These are phyloP conservation scores for Trichoderma hamatum DNA, from an alignment of 2,329 filamentous ascomycete genomes.

Conservation along the genomic window DNA sequence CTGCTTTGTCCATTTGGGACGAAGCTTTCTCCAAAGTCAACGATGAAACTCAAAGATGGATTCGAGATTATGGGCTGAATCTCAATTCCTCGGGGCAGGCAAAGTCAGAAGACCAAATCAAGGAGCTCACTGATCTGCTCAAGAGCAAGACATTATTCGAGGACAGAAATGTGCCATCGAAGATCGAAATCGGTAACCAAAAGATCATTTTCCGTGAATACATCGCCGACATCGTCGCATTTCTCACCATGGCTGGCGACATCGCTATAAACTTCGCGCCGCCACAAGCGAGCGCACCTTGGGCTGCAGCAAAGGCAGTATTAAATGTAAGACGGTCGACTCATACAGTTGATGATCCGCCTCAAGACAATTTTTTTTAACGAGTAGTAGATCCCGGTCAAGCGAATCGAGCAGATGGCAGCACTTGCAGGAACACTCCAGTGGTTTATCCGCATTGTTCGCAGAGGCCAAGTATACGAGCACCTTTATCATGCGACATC, in stretches of 20 bases:
- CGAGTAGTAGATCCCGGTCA: slow-evolving; percentile 22
- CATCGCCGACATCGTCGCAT: neutral
- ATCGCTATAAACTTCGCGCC: slow-evolving; percentile 8
- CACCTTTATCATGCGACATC: neutral
- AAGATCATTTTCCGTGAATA: slow-evolving; percentile 9
- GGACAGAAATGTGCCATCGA: neutral
- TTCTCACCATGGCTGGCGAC: slow-evolving; percentile 15
- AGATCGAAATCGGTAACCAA: neutral
- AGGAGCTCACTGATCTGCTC: neutral
- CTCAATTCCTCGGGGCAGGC: neutral
- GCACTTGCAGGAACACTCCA: slow-evolving; percentile 11
- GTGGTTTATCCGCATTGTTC: slow-evolving; percentile 8
- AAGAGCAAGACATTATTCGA: neutral
- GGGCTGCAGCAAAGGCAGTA: slow-evolving; percentile 15
- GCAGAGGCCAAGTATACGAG: slow-evolving; percentile 18
- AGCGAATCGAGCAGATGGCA: slow-evolving; percentile 10
- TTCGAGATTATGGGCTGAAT: neutral
- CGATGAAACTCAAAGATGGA: slow-evolving; percentile 9
- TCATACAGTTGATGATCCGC: too few relatives aligned
- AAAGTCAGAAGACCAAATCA: neutral
- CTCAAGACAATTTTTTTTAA: too few relatives aligned
- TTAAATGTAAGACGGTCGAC: slow-evolving; percentile 1
- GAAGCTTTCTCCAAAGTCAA: neutral
- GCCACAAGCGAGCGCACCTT: slow-evolving; percentile 10
- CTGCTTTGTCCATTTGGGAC: too few relatives aligned